These are phyloP conservation scores for Umbelopsis sp. DNA, from an alignment of 192 early-diverging fungal genomes.

Conservation along the genomic window DNA sequence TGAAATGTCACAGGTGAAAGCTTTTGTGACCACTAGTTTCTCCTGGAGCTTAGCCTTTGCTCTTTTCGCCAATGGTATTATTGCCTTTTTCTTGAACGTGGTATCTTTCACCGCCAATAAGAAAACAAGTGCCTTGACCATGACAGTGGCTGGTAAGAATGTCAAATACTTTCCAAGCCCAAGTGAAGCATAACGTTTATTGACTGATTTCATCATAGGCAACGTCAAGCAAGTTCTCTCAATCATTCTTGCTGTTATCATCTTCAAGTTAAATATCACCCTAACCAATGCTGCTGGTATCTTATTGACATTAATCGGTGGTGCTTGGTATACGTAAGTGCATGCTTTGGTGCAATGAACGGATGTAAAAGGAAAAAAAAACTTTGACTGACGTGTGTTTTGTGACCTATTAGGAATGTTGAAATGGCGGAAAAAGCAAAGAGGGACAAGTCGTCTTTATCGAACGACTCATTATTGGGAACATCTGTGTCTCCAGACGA, in stretches of 20 bases:
- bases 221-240: conserved; percentile 80
- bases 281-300: conserved; percentile 62
- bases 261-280: conserved; percentile 61
- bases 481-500: conserved; percentile 16
- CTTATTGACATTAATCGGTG: conserved; percentile 60
- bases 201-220: conserved; percentile 29
- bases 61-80: conserved; percentile 72
- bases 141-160: conserved; percentile 66
- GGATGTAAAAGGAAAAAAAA: too few relatives aligned
- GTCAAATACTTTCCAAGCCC: background rate
- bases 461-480: conserved; percentile 27
- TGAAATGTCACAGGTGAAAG: conserved; percentile 41
- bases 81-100: conserved; percentile 89
- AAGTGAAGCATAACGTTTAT: background rate
- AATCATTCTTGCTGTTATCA: conserved; percentile 61
- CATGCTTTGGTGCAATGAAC: background rate
- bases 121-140: conserved; percentile 82
- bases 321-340: conserved; percentile 61
- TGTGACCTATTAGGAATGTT: conserved; percentile 27
- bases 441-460: conserved; percentile 19
- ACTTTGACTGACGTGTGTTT: background rate
- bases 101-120: conserved; percentile 87
- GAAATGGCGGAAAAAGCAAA: conserved; percentile 30
- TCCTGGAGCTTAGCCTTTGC: conserved; percentile 43
- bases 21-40: conserved; percentile 26